Percentiles rank a stretch among this genome's conserved stretches.
phyloP scores from a whole-genome alignment of 176 grass and related monocot genomes.

The Rhynchospora breviuscula region DNA sequence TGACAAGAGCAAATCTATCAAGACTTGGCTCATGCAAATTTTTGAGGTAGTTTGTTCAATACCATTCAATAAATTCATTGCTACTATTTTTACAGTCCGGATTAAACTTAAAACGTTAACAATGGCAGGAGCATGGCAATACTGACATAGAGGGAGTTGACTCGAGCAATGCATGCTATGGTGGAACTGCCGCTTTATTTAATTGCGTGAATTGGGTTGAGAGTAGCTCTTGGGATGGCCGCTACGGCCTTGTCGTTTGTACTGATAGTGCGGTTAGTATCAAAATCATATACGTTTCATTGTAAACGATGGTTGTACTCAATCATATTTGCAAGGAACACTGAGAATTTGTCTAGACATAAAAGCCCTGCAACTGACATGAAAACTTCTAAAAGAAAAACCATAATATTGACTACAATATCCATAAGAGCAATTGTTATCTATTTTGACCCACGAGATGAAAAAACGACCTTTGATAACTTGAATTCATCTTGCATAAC shows the following conservation, averaged over 20 bases:
- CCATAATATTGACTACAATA: not conserved
- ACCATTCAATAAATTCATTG: slow-evolving; percentile 11
- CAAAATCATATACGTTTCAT: not conserved
- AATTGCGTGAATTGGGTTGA: slow-evolving; percentile 99
- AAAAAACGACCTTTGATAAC: not conserved
- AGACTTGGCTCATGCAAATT: slow-evolving; percentile 91
- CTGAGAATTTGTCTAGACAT: not conserved
- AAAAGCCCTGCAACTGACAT: not conserved
- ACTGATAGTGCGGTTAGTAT: slow-evolving; percentile 83
- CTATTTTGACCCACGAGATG: not conserved
- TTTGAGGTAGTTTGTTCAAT: slow-evolving; percentile 51
- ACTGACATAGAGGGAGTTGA: slow-evolving; percentile 97
- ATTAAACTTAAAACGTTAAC: not conserved
- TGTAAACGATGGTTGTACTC: not conserved
- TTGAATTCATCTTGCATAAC: no score
- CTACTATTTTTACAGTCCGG: not conserved
- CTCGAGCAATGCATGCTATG: slow-evolving; percentile 90
- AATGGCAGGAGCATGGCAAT: slow-evolving; percentile 76
- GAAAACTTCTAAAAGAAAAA: not conserved
- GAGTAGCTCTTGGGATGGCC: slow-evolving; percentile 91
- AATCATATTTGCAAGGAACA: not conserved
- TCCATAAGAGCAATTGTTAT: not conserved
- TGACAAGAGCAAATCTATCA: slow-evolving; percentile 96
- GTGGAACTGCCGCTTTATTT: slow-evolving; percentile 85
- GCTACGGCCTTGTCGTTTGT: slow-evolving; percentile 91